Evolutionary conservation across 2,329 filamentous ascomycete species (phyloP), one percentile per base, ranked within the genome.

Genomic region (Talaromyces piceae): DNA sequence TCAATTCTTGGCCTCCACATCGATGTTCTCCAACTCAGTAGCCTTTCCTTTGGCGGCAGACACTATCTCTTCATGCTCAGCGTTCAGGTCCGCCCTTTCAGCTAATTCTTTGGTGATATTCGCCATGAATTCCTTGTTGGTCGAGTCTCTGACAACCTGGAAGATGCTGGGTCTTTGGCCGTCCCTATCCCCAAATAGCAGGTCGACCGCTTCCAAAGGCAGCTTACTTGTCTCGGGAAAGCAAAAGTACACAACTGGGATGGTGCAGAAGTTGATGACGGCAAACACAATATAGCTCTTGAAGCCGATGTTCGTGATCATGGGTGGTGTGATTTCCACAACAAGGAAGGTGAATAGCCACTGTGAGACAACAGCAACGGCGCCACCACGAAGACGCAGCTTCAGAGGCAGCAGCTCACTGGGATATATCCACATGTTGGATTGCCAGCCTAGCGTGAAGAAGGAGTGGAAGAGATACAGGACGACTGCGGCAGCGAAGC

Each of bases 391-490:
- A 31, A 75, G 73, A 47, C 77, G 72, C 7, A 76, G 79, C 64
- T 76, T 76, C 62, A 78, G 71, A 4, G 77, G 77, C 51, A 76
- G 77, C 60, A 78, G 65, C 57, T 78, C 78, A 45, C 76, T 73
- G 0, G 75, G 69, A 51, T 71, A 69, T 50, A 69, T 47, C 82
- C 81, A 86, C 1, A 82, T 82, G 20, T 84, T 73, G n/a, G 82
- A 81, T 13, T 84, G 64, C 76, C 80, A 84, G 1, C 80, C 81
- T 0, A 82, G 81, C 27, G 82, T 83, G 56, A 86, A 86, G 50
- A 81, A 82, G 2, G 81, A 80, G 58, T 86, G 86, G 66, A 85
- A 87, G 3, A 81, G 76, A 68, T 87, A 87, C n/a, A 87, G 68
- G 51, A 82, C 83, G 3, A 84, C 81, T 8, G 76, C 66, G 4